Evolutionary conservation across 2,329 filamentous ascomycete species (phyloP).

Genomic region (Aureobasidium zeae): DNA sequence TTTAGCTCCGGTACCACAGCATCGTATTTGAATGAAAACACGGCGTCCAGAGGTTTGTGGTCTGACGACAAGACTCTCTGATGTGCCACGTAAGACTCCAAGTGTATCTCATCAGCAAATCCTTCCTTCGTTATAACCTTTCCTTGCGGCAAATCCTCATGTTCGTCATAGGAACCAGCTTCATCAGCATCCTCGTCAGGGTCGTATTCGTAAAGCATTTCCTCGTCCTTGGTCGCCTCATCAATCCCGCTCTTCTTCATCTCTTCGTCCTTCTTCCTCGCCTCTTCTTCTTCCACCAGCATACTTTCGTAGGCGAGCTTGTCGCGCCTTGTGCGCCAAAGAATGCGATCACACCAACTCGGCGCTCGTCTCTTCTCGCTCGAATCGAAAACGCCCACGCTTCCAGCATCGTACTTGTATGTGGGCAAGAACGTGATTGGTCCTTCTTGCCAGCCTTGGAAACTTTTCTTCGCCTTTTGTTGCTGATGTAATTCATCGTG

Average conservation of each 20-base stretch:
- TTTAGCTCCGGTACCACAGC: slow-evolving; percentile 79
- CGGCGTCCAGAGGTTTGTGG: slow-evolving; percentile 80
- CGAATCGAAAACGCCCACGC: slow-evolving; percentile 81
- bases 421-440: slow-evolving; percentile 82
- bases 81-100: slow-evolving; percentile 74
- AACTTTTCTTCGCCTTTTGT: slow-evolving; percentile 66
- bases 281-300: slow-evolving; percentile 54
- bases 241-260: slow-evolving; percentile 75
- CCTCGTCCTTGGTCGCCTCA: slow-evolving; percentile 64
- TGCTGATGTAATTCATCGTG: slow-evolving; percentile 78
- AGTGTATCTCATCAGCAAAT: slow-evolving; percentile 44
- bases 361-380: slow-evolving; percentile 89
- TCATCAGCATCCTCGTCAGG: slow-evolving; percentile 64
- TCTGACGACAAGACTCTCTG: slow-evolving; percentile 87
- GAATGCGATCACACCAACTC: slow-evolving; percentile 93
- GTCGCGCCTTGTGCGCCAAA: slow-evolving; percentile 70
- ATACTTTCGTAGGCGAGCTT: slow-evolving; percentile 56
- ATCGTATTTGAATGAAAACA: slow-evolving; percentile 79
- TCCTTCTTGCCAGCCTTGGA: slow-evolving; percentile 88
- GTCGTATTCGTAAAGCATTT: slow-evolving; percentile 82
- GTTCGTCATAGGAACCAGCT: slow-evolving; percentile 47
- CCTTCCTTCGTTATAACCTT: slow-evolving; percentile 50
- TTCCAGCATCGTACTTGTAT: slow-evolving; percentile 97
- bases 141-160: slow-evolving; percentile 38
- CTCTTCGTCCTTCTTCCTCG: slow-evolving; percentile 67